phyloP scores from a whole-genome alignment of 768 basidiomycete genomes.

The Tricholomella constricta region DNA sequence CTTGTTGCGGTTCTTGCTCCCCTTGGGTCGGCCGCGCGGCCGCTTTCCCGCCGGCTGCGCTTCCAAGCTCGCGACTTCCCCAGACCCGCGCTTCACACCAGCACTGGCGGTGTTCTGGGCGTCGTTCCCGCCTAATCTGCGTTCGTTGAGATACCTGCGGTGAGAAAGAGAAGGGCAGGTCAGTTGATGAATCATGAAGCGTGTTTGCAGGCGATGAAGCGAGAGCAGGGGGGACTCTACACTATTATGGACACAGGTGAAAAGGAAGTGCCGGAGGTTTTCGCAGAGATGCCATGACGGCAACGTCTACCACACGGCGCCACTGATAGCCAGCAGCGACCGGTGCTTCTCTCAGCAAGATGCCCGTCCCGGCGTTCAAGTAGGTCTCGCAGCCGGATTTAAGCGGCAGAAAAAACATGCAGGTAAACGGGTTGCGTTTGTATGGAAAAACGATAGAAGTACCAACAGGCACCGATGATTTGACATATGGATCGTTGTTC shows the following conservation, averaged over 20 bases:
- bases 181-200: neutral
- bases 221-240: neutral
- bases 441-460: neutral
- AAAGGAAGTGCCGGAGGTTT: neutral
- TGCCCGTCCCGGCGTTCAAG: neutral
- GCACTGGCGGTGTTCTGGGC: constrained; percentile 18
- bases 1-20: constrained; percentile 59
- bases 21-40: constrained; percentile 68
- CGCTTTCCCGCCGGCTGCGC: constrained; percentile 42
- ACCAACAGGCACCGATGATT: neutral
- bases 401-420: neutral
- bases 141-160: constrained; percentile 61
- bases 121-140: constrained; percentile 55
- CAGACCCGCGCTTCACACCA: constrained; percentile 30
- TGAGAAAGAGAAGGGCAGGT: neutral
- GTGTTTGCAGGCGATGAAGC: neutral
- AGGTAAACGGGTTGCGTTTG: neutral
- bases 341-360: neutral
- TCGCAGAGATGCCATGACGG: neutral
- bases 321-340: neutral
- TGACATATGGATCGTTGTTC: neutral
- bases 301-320: neutral
- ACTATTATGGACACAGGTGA: neutral
- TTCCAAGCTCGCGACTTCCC: constrained; percentile 22
- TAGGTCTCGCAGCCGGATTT: neutral